phyloP scores from a whole-genome alignment of 169 alveolate species.

The Neospora caninum region DNA sequence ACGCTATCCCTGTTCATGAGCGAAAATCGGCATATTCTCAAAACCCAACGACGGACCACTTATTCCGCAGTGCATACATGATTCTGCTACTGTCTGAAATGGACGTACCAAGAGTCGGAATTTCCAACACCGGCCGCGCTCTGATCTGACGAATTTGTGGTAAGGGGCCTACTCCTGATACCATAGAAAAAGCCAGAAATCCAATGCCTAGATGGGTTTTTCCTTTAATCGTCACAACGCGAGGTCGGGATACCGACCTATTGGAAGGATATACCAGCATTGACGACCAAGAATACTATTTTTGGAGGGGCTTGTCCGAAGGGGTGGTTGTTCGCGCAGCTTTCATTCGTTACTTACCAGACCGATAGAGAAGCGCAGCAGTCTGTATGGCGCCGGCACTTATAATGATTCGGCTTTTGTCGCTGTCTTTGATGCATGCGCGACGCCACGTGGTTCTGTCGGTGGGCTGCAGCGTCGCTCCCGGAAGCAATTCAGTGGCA shows the following conservation, averaged over 20 bases:
- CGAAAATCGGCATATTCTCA: too few relatives aligned
- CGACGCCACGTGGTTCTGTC: conserved; percentile 25
- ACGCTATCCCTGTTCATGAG: too few relatives aligned
- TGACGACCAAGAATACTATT: too few relatives aligned
- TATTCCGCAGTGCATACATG: too few relatives aligned
- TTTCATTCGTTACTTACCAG: conserved; percentile 48
- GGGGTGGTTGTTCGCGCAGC: too few relatives aligned
- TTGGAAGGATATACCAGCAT: too few relatives aligned
- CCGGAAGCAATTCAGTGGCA: conserved; percentile 39
- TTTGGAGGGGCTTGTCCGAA: too few relatives aligned
- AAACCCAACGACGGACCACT: too few relatives aligned
- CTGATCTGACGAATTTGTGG: neutral
- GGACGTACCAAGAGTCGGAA: neutral
- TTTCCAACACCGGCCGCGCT: neutral
- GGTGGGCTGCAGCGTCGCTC: neutral
- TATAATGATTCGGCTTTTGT: conserved; percentile 61
- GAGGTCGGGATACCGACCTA: too few relatives aligned
- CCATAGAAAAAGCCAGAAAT: neutral
- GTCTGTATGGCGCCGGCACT: conserved; percentile 75
- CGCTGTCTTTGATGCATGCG: conserved; percentile 41
- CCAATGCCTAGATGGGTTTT: too few relatives aligned
- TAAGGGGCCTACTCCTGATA: neutral
- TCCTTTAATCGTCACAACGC: too few relatives aligned
- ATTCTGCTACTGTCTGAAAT: too few relatives aligned
- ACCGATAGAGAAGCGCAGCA: conserved; percentile 71